A percentile compares a stretch with the other conserved stretches of the same genome.
These are phyloP conservation scores for Dichotomopilus funicola DNA, from an alignment of 2,329 filamentous ascomycete genomes.

Conservation along the genomic window DNA sequence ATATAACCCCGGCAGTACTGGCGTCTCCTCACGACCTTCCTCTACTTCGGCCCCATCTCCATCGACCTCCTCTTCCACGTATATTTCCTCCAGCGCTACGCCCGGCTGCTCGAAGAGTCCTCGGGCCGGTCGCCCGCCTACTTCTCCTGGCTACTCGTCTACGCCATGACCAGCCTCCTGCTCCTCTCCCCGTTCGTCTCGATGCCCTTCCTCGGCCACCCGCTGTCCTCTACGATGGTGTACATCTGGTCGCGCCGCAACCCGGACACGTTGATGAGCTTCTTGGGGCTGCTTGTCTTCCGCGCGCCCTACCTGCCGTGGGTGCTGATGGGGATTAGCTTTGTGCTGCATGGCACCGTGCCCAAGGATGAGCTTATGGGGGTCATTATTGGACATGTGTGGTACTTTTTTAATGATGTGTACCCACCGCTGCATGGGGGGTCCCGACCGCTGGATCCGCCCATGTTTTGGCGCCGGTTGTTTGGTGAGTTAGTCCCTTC, in stretches of 20 bases:
- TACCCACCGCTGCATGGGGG: conserved; percentile 87
- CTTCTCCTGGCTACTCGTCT: conserved; percentile 90
- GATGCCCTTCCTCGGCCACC: conserved; percentile 90
- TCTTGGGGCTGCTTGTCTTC: conserved; percentile 83
- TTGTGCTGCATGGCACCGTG: conserved; percentile 81
- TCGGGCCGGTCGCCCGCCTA: conserved; percentile 86
- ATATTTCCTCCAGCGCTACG: conserved; percentile 96
- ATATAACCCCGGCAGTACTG: conserved; percentile 61
- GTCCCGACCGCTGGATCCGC: conserved; percentile 79
- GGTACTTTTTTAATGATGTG: conserved; percentile 97
- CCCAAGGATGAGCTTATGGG: conserved; percentile 97
- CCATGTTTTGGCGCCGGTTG: conserved; percentile 79
- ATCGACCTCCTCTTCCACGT: conserved; percentile 95
- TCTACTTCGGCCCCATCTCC: conserved; percentile 93
- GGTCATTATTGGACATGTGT: conserved; percentile 88
- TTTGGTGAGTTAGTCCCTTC: conserved; percentile 45
- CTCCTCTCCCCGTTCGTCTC: conserved; percentile 78
- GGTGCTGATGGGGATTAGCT: conserved; percentile 88
- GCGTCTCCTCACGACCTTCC: conserved; percentile 91
- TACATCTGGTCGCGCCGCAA: conserved; percentile 98
- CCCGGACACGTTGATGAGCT: conserved; percentile 82
- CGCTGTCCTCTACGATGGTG: conserved; percentile 84
- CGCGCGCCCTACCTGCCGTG: conserved; percentile 91
- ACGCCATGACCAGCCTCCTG: conserved; percentile 73
- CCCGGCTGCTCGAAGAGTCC: conserved; percentile 87